Evolutionary conservation across 176 grass and related monocot genomes (phyloP).

Genomic region (Pontederia crassipes): DNA sequence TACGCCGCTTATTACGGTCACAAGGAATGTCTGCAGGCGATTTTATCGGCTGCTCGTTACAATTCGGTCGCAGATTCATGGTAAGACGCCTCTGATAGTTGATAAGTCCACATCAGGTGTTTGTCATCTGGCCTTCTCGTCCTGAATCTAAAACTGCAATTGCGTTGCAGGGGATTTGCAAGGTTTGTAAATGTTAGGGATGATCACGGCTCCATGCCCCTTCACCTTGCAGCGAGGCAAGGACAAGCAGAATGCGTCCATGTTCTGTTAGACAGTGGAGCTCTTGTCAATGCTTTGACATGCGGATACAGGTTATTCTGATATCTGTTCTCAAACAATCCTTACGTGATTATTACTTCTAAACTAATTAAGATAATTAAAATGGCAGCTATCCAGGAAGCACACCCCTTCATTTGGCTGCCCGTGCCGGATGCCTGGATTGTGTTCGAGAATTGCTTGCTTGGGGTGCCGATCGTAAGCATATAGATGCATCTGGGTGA

Average conservation of each 20-base stretch:
- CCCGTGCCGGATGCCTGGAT: constrained; percentile 80
- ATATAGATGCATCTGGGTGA: constrained; percentile 85
- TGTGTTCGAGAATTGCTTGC: constrained; percentile 89
- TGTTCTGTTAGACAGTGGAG: constrained; percentile 73
- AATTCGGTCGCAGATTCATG: constrained; percentile 74
- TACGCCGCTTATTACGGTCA: constrained; percentile 87
- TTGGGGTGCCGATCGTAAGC: constrained; percentile 94
- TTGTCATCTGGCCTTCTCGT: background rate
- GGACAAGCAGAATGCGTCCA: constrained; percentile 70
- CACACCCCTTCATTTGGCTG: constrained; percentile 84
- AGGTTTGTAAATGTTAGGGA: constrained; percentile 73
- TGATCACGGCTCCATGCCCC: constrained; percentile 52
- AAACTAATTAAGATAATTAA: constrained; percentile 3
- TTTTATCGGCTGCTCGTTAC: constrained; percentile 68
- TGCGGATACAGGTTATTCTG: constrained; percentile 63
- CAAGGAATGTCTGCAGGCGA: constrained; percentile 63
- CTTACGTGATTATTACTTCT: background rate
- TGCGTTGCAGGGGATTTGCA: constrained; percentile 59
- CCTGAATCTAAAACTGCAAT: background rate
- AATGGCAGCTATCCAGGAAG: constrained; percentile 65
- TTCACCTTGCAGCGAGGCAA: constrained; percentile 83
- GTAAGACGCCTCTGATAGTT: constrained; percentile 20
- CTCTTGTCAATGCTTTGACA: constrained; percentile 66
- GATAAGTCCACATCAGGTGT: background rate
- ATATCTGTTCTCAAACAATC: background rate